Base-by-base conservation (phyloP, 768 basidiomycete species). In the Mycena sanguinolenta region DNA sequence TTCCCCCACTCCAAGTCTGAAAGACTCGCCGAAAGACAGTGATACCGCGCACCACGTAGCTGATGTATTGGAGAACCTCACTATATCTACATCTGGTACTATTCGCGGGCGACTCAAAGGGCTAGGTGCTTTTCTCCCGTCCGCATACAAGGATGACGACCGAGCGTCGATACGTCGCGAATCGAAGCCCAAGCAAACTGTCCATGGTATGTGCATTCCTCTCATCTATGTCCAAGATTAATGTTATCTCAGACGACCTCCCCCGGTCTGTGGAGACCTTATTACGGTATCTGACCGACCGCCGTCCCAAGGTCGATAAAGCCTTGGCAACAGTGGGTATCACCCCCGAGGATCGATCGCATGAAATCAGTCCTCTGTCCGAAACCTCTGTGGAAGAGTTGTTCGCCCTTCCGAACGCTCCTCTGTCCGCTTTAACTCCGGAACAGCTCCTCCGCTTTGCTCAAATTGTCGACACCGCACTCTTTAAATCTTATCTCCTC, bases 381-480 rank as follows among this genome's bases (percentile, higher is more conserved):
- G 89, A 92, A 65, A 87, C 89, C 1, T 88, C 95, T 1, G 83
- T 91, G 0, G 87, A 90, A 9, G 92, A 97, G 46, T 88, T 99
- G 14, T 91, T 95, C 60, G 84, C 85, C 0, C 81, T 97, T 13
- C 97, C 97, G 0, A 91, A 94, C 69, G 85, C 89, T 0, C 91
- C 95, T 0, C 82, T 96, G 53, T 82, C 89, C 0, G 84, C 88
- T 4, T 84, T 98, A 25, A 92, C 90, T 0, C 92, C 96, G 3
- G 94, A 94, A 69, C 93, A 98, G 72, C 85, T 99, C 8, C 84
- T 97, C 42, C 88, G 95, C 23, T 95, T 92, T 65, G 96, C 96
- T 0, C 97, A 98, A 81, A 91, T 99, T 38, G 93, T 98, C 28
- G 95, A 99, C 75, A 98, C 98, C 1, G 97, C 95, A 12, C 82